These are phyloP conservation scores for Naganishia vaughanmartiniae DNA, from an alignment of 768 basidiomycete species.

Conservation along the genomic window DNA sequence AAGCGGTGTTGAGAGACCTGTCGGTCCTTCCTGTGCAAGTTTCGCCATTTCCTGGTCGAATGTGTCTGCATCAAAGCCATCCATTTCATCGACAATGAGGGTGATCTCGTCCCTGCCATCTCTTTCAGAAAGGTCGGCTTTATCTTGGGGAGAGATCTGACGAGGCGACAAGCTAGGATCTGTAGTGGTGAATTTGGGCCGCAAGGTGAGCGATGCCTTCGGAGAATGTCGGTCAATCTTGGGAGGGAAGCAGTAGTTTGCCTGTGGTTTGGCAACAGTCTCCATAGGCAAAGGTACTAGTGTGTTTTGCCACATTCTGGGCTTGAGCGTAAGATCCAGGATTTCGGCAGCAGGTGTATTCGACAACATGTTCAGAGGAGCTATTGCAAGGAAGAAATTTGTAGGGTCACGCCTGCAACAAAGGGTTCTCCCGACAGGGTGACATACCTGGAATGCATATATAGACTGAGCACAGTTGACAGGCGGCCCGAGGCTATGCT, in stretches of 20 bases:
- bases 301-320: not conserved
- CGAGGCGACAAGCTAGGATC: not conserved
- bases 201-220: not conserved
- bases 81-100: slow-evolving; percentile 6
- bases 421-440: too few species aligned
- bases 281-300: not conserved
- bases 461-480: not conserved
- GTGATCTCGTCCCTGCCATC: not conserved
- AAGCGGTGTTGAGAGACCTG: not conserved
- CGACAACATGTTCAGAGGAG: not conserved
- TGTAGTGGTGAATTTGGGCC: not conserved
- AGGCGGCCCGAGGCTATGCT: not conserved
- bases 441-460: not conserved
- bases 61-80: not conserved
- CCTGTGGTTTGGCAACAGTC: not conserved
- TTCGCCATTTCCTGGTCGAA: not conserved
- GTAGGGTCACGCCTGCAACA: not conserved
- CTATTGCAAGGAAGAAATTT: not conserved
- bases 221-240: not conserved
- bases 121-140: not conserved
- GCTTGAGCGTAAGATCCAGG: slow-evolving; percentile 1
- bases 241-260: not conserved
- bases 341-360: not conserved
- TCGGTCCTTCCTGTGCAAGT: not conserved
- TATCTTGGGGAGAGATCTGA: not conserved